A percentile compares a stretch with the other conserved stretches of the same genome.
phyloP scores from a whole-genome alignment of 768 basidiomycete genomes.

The Zangia roseola region DNA sequence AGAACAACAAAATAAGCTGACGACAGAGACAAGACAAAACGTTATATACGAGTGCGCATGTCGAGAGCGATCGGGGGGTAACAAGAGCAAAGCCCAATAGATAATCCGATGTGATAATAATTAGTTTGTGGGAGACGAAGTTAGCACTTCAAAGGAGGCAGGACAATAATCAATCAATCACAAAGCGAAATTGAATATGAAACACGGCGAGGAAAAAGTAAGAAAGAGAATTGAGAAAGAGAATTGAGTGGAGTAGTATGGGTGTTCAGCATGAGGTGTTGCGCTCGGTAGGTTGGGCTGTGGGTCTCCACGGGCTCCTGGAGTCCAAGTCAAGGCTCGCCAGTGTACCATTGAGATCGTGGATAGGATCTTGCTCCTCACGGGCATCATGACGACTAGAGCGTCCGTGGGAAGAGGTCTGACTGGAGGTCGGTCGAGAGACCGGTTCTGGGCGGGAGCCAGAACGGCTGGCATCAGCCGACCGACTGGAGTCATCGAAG shows the following conservation, averaged over 20 bases:
- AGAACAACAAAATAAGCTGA: constrained; percentile 28
- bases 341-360: constrained; percentile 73
- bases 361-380: constrained; percentile 52
- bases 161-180: constrained; percentile 9
- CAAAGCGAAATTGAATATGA: constrained; percentile 24
- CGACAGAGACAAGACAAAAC: constrained; percentile 33
- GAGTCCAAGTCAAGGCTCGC: constrained; percentile 69
- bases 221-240: constrained; percentile 11
- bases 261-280: constrained; percentile 19
- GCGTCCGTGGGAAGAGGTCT: constrained; percentile 29
- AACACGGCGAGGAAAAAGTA: constrained; percentile 11
- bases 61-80: constrained; percentile 39
- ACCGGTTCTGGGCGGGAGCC: constrained; percentile 47
- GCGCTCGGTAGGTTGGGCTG: constrained; percentile 20
- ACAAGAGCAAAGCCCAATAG: constrained; percentile 33
- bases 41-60: constrained; percentile 34
- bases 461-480: constrained; percentile 40
- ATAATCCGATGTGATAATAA: constrained; percentile 29
- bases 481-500: constrained; percentile 41
- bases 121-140: constrained; percentile 28
- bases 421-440: constrained; percentile 55
- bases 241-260: constrained; percentile 3
- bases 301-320: constrained; percentile 34
- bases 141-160: constrained; percentile 12
- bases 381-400: constrained; percentile 22